Evolutionary conservation across 2,329 filamentous ascomycete genomes (phyloP).

Genomic region (Rhexocercosporidium sp.): DNA sequence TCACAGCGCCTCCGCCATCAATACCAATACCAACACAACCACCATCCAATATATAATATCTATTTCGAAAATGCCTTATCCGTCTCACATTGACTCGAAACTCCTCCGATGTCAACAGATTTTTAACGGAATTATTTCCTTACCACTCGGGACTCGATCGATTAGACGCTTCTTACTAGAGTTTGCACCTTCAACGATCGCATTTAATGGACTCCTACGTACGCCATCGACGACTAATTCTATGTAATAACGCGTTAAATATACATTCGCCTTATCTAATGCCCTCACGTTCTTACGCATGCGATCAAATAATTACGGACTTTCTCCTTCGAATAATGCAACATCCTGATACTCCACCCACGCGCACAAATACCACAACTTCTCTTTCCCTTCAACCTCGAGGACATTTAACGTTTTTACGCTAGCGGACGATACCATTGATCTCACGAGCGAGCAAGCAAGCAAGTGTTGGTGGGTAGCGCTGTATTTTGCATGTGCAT

Average conservation of each 20-base stretch:
- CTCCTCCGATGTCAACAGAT: not conserved
- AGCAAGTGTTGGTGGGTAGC: conserved; percentile 23
- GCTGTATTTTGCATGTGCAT: conserved; percentile 23
- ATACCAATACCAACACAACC: not conserved
- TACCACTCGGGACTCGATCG: conserved; percentile 23
- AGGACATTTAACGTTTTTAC: conserved; percentile 19
- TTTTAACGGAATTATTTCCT: conserved; percentile 16
- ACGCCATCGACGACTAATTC: conserved; percentile 17
- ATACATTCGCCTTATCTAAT: conserved; percentile 6
- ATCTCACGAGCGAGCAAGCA: conserved; percentile 19
- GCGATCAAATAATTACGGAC: not conserved
- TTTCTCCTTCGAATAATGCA: not conserved
- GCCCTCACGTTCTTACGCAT: not conserved
- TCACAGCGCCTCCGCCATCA: not conserved
- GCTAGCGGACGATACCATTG: conserved; percentile 25
- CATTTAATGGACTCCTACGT: conserved; percentile 28
- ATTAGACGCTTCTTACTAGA: conserved; percentile 31
- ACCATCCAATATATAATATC: not conserved
- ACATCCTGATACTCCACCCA: not conserved
- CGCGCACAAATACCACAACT: conserved; percentile 2
- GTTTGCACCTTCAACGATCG: conserved; percentile 32
- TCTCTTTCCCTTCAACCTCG: conserved; percentile 10
- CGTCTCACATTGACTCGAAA: not conserved
- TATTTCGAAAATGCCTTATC: not conserved
- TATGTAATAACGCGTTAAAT: conserved; percentile 13